Base-by-base conservation (phyloP, 1,139 yeast species). In the Wickerhamiella infanticola region DNA sequence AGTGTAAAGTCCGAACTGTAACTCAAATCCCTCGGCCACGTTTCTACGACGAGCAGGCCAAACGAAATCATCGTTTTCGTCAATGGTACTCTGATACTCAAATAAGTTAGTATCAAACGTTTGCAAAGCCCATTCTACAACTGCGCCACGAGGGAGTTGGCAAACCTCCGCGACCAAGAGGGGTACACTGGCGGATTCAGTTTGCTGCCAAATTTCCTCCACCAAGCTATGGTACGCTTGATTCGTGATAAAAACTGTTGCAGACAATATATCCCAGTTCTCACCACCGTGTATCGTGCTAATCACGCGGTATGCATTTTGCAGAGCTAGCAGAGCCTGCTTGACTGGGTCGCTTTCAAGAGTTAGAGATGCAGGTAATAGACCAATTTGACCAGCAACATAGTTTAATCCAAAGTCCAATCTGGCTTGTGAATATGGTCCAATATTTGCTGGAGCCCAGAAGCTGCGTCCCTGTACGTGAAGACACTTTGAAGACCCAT, bases 381-480 rank as follows among this genome's bases (percentile, higher is more conserved):
- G 66, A 1, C 95, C 94, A 38, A 90, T 88, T 63, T 90, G 97
- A 0, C 98, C 98, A 39, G 96, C 84, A n/a, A 86, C 64, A 39
- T 76, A 73, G 0, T 82, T 77, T 5, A 75, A 62, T 31, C 72
- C 69, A 18, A 63, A 64, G 5, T 60, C 73, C 44, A 75, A 66
- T 9, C 79, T 74, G 0, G 90, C 75, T 62, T 90, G 98, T 0
- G 98, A 88, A 60, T 90, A 90, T 0, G 98, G 98, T 0, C 98
- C 98, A 47, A 90, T 90, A 55, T 90, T 90, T 41, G 94, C 93
- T 0, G 98, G 98, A 0, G 96, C 96, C 98, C 98, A 90, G 60
- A 81, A 86, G 29, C 95, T 85, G 48, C 90, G 70, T 1, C 97
- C 85, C 55, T 90, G 85, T 3, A 90, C 84, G 58, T 90, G 97